Conservation (phyloP, 2,329 filamentous ascomycete genomes). For the Thyridium curvatum region DNA sequence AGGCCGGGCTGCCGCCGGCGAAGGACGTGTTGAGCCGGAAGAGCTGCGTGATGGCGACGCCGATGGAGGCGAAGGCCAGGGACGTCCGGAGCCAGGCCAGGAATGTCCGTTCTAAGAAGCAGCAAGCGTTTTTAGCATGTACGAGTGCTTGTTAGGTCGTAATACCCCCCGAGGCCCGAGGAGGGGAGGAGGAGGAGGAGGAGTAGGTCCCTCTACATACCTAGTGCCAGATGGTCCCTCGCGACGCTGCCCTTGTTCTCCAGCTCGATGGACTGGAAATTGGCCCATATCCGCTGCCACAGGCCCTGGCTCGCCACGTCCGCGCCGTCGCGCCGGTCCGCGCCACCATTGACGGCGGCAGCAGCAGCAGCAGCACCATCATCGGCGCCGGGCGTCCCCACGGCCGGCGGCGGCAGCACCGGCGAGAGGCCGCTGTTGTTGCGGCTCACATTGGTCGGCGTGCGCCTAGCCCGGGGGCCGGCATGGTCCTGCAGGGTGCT, state of each 20-base stretch:
- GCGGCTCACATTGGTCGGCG: neutral
- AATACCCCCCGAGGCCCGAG: no score
- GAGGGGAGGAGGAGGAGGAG: constrained; percentile 1
- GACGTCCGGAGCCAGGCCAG: constrained; percentile 81
- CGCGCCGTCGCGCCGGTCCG: constrained; percentile 4
- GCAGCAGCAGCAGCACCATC: no score
- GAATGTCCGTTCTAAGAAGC: constrained; percentile 74
- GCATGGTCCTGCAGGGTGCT: constrained; percentile 8
- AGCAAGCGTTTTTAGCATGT: no score
- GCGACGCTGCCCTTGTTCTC: constrained; percentile 85
- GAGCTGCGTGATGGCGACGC: constrained; percentile 77
- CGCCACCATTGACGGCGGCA: neutral
- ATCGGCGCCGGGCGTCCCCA: neutral
- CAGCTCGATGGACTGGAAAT: constrained; percentile 61
- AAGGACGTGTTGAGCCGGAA: constrained; percentile 74
- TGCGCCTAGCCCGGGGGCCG: neutral
- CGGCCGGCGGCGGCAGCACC: neutral
- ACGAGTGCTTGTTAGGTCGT: no score
- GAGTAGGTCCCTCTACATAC: constrained; percentile 34
- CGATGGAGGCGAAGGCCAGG: constrained; percentile 74
- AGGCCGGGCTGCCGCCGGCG: constrained; percentile 17
- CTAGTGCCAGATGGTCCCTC: constrained; percentile 73
- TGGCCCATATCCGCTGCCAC: constrained; percentile 41
- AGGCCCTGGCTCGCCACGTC: constrained; percentile 18
- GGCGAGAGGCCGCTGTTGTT: neutral